Evolutionary conservation across 176 grass and related monocot genomes (phyloP), one percentile per base, ranked within the genome.

Genomic region (Aegilops tauschii): DNA sequence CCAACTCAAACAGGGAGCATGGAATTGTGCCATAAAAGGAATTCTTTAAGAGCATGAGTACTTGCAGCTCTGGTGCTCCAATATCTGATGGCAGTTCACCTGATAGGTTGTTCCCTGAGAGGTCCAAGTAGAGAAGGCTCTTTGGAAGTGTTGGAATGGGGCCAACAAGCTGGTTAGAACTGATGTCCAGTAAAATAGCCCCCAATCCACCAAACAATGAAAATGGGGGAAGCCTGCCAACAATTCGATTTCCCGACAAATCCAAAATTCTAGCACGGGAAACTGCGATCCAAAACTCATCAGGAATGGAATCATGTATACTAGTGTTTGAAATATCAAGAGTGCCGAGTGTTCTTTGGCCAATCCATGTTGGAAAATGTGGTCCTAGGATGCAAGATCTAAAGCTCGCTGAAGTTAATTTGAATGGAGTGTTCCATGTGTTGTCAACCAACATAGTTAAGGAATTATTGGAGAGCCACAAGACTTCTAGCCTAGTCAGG

Each of bases 41-140:
- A 65, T 86, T 86, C 8, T 79, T 86, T 5, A 49, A 78, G 61
- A 86, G 76, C 44, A 81, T 1, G 21, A 81, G 40, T 34, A 45
- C 25, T 49, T 9, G 0, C 49, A 81, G 7, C 28, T 20, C 20
- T 45, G 79, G 27, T 32, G 79, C 79, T 81, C 61, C 17, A 65
- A 66, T 66, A 81, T 81, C 79, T 28, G 29, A 1, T 30, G 62
- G 62, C 44, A 81, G 39, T 47, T 25, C 2, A 1, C 79, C 79
- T 11, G 61, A 80, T 30, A 80, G 61, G 25, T 80, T 80, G 37
- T 80, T 80, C 18, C 61, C 4, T 3, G 78, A 80, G 5, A 80
- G 61, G 61, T 80, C 61, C 23, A 80, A 42, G 39, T 80, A 66
- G 3, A 16, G 16, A 6, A 65, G 62, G 17, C 28, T 65, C 17